phyloP scores from a whole-genome alignment of 139 green algal genomes.

The Nannochloris sp. region DNA sequence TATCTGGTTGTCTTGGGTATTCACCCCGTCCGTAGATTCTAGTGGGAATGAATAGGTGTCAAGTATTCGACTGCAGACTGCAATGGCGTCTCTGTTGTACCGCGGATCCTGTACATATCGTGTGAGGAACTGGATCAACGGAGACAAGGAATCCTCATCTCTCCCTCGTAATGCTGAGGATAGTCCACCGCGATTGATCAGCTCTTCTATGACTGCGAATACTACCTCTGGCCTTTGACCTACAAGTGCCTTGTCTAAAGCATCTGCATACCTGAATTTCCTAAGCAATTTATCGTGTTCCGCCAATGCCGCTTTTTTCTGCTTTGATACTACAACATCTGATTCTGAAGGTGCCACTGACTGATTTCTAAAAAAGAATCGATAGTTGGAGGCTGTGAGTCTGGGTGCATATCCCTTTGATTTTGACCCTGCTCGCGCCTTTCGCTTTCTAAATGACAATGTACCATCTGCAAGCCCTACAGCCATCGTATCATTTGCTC shows the following conservation, averaged over 20 bases:
- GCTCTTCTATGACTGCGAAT: slow-evolving; percentile 69
- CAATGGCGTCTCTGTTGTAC: slow-evolving; percentile 38
- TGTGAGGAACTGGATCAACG: slow-evolving; percentile 55
- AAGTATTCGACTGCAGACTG: slow-evolving; percentile 50
- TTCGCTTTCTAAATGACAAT: slow-evolving; percentile 49
- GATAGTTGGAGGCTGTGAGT: slow-evolving; percentile 62
- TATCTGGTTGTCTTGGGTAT: slow-evolving; percentile 4
- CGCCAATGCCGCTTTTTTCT: slow-evolving; percentile 36
- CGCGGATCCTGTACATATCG: slow-evolving; percentile 44
- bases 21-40: neutral
- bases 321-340: slow-evolving; percentile 49
- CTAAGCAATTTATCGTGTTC: slow-evolving; percentile 63
- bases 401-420: slow-evolving; percentile 23
- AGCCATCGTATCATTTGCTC: slow-evolving; percentile 55
- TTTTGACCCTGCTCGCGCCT: neutral
- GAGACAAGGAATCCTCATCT: slow-evolving; percentile 39
- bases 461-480: slow-evolving; percentile 78
- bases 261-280: slow-evolving; percentile 52
- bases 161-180: slow-evolving; percentile 46
- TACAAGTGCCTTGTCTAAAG: slow-evolving; percentile 67
- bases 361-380: slow-evolving; percentile 77
- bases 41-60: slow-evolving; percentile 52
- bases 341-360: slow-evolving; percentile 38
- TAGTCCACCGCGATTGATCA: slow-evolving; percentile 56
- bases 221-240: slow-evolving; percentile 50